Conservation (phyloP, 2,329 filamentous ascomycete species). For the Zasmidium cellare region DNA sequence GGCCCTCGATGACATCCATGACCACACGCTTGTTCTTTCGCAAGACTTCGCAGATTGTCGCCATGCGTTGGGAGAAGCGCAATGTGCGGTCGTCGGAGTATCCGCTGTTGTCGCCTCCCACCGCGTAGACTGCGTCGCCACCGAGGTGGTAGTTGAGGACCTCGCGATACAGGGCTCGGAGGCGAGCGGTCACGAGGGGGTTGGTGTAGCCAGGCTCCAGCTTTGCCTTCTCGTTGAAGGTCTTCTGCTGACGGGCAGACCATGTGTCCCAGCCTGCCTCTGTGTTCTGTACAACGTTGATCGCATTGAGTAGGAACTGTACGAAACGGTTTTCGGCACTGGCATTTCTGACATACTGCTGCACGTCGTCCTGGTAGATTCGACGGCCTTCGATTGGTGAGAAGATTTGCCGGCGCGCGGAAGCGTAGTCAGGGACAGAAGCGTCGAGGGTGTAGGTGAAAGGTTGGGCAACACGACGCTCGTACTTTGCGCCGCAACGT, state of each 20-base stretch:
- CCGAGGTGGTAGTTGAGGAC: slow-evolving; percentile 18
- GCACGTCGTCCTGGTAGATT: neutral
- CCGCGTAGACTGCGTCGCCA: slow-evolving; percentile 11
- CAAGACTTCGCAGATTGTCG: slow-evolving; percentile 12
- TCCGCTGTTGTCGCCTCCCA: slow-evolving; percentile 18
- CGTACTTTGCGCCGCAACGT: slow-evolving; percentile 18
- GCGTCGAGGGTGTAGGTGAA: slow-evolving; percentile 13
- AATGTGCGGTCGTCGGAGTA: slow-evolving; percentile 14
- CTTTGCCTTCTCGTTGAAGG: slow-evolving; percentile 19
- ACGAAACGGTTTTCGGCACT: slow-evolving; percentile 9
- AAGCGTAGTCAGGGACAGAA: slow-evolving; percentile 5
- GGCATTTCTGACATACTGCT: neutral
- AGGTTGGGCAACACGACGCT: slow-evolving; percentile 11
- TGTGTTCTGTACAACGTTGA: slow-evolving; percentile 14
- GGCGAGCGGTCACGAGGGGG: slow-evolving; percentile 16
- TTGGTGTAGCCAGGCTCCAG: slow-evolving; percentile 11
- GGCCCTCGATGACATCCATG: slow-evolving; percentile 25
- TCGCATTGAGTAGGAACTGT: slow-evolving; percentile 12
- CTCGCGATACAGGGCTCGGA: slow-evolving; percentile 19
- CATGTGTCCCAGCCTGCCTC: slow-evolving; percentile 9
- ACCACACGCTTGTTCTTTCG: slow-evolving; percentile 17
- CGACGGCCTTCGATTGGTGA: slow-evolving; percentile 10
- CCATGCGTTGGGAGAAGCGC: slow-evolving; percentile 14
- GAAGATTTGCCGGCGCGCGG: slow-evolving; percentile 13
- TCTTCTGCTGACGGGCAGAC: slow-evolving; percentile 17